A percentile compares a stretch with the other conserved stretches of the same genome.
Conservation (phyloP, 129 eudicot species). For the Escallonia rubra region DNA sequence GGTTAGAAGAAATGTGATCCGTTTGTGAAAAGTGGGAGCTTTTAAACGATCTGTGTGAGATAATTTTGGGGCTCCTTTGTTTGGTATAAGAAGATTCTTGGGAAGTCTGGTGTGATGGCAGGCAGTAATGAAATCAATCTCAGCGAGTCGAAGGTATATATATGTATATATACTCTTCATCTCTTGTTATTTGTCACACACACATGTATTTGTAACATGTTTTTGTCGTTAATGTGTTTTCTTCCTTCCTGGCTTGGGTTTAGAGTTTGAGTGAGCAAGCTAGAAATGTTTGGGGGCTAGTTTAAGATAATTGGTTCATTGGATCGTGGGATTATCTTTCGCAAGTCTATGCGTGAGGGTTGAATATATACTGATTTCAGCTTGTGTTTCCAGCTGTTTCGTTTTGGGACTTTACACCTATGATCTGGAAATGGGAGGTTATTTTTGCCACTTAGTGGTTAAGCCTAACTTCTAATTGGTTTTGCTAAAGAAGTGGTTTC, state of each 20-base stretch:
- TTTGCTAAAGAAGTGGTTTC: background rate
- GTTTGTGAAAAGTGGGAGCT: constrained; percentile 5
- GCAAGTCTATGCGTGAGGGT: too few relatives aligned
- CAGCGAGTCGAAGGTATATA: constrained; percentile 49
- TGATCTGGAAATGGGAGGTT: too few relatives aligned
- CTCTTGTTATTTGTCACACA: background rate
- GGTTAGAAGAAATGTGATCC: constrained; percentile 14
- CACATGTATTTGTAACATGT: background rate
- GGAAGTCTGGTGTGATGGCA: constrained; percentile 29
- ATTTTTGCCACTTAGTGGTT: too few relatives aligned
- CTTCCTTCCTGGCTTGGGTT: background rate
- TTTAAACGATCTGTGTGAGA: background rate
- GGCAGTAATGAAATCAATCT: constrained; percentile 41
- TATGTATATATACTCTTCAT: background rate
- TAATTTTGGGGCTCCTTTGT: constrained; percentile 7
- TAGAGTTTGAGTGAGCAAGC: background rate
- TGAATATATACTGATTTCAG: too few relatives aligned
- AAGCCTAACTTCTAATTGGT: background rate
- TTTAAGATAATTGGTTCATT: too few relatives aligned
- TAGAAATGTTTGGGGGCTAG: background rate
- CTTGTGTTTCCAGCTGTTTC: too few relatives aligned
- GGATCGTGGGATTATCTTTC: too few relatives aligned
- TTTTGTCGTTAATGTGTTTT: background rate
- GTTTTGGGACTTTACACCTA: too few relatives aligned
- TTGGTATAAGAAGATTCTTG: constrained; percentile 10